Evolutionary conservation across 352 stramenopile species (phyloP), one percentile per base, ranked within the genome.

Genomic region (Globisporangium cederbergense): DNA sequence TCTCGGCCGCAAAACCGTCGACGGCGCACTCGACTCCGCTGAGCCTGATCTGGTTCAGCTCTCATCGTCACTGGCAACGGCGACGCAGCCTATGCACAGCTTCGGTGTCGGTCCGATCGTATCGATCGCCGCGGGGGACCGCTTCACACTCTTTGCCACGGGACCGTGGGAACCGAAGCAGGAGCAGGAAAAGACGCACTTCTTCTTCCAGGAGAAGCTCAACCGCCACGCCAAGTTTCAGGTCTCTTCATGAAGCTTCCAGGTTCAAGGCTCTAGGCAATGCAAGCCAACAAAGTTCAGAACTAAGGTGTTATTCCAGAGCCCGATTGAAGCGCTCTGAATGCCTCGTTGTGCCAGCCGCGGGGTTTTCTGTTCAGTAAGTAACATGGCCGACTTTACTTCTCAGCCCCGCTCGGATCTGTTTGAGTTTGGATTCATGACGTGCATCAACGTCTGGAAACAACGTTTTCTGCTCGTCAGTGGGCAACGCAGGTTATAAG

Each of bases 81-180:
- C 50, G 36, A 14, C 36, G 36, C 36, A 42, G 9, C 36, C 36
- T 25, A 75, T 76, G 50, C 64, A 57, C 4, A 54, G 62, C 28
- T 89, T 75, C 49, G 78, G 76, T 3, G 71, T 89, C 0, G 77
- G 78, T 1, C 67, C 75, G 0, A 73, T 90, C 53, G 66, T 83
- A 13, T 88, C 79, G 46, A 69, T 93, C 34, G 72, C 83, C 3
- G 74, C 67, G 6, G 83, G 83, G 5, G 70, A 83, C 30, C 60
- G 68, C 2, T 93, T 93, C 60, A 93, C 81, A 0, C 11, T 93
- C 4, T 74, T 91, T 3, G 75, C 72, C 2, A 89, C 81, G 1
- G 75, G 76, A 0, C 78, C 75, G 0, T 87, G 79, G 73, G 68
- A 77, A 36, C 65, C 67, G 7, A 65, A 74, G 4, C 64, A 88